Percentiles rank a stretch among this genome's conserved stretches.
Conservation (phyloP, 108 stramenopile genomes). For the Cyclostephanos tholiformis region DNA sequence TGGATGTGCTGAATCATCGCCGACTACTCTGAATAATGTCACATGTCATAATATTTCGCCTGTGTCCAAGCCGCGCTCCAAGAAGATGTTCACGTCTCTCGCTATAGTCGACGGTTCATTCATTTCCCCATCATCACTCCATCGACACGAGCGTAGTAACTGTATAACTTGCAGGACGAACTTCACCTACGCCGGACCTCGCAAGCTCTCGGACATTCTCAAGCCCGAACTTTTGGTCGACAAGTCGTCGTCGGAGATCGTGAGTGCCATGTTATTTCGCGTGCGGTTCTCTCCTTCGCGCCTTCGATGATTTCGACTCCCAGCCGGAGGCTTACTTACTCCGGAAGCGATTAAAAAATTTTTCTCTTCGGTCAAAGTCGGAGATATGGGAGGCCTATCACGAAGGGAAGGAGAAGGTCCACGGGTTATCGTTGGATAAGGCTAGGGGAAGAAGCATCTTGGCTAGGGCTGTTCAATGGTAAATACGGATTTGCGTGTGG, state of each 20-base stretch:
- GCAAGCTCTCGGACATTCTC: slow-evolving; percentile 69
- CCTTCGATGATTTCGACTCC: not conserved
- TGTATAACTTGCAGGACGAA: slow-evolving; percentile 9
- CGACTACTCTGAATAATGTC: not conserved
- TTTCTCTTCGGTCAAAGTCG: slow-evolving; percentile 6
- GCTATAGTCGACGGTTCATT: too few relatives aligned
- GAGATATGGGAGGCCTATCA: slow-evolving; percentile 85
- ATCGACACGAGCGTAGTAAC: too few relatives aligned
- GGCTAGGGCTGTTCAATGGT: slow-evolving; percentile 55
- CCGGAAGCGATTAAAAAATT: not conserved
- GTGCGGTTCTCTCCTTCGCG: not conserved
- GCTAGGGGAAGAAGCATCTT: slow-evolving; percentile 54
- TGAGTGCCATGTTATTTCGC: not conserved
- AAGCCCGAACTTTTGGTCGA: slow-evolving; percentile 70
- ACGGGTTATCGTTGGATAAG: slow-evolving; percentile 51
- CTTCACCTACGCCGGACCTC: slow-evolving; percentile 64
- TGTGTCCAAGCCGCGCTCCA: too few relatives aligned
- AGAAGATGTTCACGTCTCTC: too few relatives aligned
- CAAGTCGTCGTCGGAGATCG: slow-evolving; percentile 61
- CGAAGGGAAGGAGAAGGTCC: slow-evolving; percentile 63
- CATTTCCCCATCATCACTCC: too few relatives aligned
- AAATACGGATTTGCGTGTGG: slow-evolving; percentile 5
- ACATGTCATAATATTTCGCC: too few relatives aligned
- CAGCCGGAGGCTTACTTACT: too few relatives aligned
- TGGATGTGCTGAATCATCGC: not conserved